phyloP scores from a whole-genome alignment of 352 stramenopile species.

The Globisporangium cystogenes region DNA sequence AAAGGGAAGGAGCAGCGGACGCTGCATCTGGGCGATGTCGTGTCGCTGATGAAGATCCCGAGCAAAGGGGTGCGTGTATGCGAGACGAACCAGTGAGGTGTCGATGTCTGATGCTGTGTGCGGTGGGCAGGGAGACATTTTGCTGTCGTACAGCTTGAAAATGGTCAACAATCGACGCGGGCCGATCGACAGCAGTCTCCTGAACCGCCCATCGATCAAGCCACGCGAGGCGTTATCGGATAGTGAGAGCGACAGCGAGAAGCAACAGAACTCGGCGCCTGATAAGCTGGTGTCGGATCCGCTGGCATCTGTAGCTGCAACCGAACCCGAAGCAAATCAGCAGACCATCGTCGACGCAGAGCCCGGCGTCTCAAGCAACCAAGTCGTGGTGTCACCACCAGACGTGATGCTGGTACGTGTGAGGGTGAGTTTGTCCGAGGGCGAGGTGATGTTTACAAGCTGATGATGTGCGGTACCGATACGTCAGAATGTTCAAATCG shows the following conservation, averaged over 20 bases:
- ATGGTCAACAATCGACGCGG: conserved; percentile 6
- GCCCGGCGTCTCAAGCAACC: background rate
- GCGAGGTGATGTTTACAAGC: too few relatives aligned
- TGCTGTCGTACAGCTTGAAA: conserved; percentile 35
- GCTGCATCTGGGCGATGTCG: conserved; percentile 45
- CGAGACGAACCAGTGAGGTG: background rate
- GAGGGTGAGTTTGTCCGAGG: too few relatives aligned
- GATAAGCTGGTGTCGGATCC: background rate
- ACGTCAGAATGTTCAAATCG: conserved; percentile 26
- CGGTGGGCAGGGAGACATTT: conserved; percentile 33
- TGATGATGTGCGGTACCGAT: background rate
- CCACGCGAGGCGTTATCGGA: conserved; percentile 1
- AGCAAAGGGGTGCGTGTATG: conserved; percentile 27
- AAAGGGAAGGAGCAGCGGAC: conserved; percentile 36
- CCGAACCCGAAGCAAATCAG: background rate
- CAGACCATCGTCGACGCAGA: background rate
- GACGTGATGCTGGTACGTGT: background rate
- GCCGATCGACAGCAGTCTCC: conserved; percentile 1
- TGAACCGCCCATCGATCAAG: conserved; percentile 13
- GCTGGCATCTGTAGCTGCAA: background rate
- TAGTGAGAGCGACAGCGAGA: background rate
- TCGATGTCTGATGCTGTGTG: background rate
- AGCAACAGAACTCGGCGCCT: background rate
- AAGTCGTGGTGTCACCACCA: background rate
- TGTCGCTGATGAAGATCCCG: conserved; percentile 52